These are phyloP conservation scores for Inonotus hispidus DNA, from an alignment of 1,284 basidiomycete species.

Conservation along the genomic window DNA sequence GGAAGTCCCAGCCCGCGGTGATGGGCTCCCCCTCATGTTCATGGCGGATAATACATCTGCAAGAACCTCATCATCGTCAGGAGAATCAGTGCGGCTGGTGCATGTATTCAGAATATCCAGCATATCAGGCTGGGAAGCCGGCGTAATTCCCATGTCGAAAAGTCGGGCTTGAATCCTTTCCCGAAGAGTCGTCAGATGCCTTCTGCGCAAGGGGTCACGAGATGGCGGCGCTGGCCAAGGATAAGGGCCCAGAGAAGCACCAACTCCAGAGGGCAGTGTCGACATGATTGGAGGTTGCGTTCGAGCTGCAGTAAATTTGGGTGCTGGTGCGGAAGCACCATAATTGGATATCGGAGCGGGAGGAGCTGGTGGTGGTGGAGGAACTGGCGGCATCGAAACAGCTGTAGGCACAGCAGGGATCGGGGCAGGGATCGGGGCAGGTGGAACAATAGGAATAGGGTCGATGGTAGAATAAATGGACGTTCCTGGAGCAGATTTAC, in stretches of 20 bases:
- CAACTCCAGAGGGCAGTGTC: slow-evolving; percentile 52
- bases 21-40: slow-evolving; percentile 10
- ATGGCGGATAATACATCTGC: slow-evolving; percentile 59
- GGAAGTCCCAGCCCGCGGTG: slow-evolving; percentile 29
- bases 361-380: slow-evolving; percentile 17
- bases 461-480: slow-evolving; percentile 8
- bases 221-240: slow-evolving; percentile 30
- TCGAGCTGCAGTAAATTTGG: background rate
- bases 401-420: background rate
- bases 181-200: slow-evolving; percentile 17
- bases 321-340: slow-evolving; percentile 9
- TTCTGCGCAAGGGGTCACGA: slow-evolving; percentile 16
- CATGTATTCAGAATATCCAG: slow-evolving; percentile 46
- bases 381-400: slow-evolving; percentile 5
- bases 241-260: slow-evolving; percentile 45
- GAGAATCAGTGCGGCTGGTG: slow-evolving; percentile 37
- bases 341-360: slow-evolving; percentile 21
- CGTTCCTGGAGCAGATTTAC: slow-evolving; percentile 21
- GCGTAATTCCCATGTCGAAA: slow-evolving; percentile 67
- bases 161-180: slow-evolving; percentile 18
- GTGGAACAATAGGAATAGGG: background rate
- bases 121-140: slow-evolving; percentile 47
- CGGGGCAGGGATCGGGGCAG: slow-evolving; percentile 8
- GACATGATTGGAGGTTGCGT: slow-evolving; percentile 33
- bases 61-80: slow-evolving; percentile 56